phyloP scores from a whole-genome alignment of 805 yeast species.

The Scheffersomyces coipomensis region DNA sequence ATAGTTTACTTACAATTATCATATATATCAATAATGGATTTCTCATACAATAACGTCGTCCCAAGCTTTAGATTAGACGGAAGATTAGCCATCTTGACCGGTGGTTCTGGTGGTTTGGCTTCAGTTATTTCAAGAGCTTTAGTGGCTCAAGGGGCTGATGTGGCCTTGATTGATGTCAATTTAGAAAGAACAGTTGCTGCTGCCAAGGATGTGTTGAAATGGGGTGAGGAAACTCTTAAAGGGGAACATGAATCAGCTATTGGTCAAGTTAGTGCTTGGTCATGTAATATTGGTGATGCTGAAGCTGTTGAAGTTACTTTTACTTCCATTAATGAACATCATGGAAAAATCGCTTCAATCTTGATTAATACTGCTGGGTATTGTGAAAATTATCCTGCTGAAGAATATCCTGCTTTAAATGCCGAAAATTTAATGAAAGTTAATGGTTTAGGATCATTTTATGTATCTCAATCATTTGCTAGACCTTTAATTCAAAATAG shows the following conservation, averaged over 20 bases:
- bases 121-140: conserved; percentile 63
- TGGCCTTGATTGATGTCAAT: conserved; percentile 72
- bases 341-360: conserved; percentile 60
- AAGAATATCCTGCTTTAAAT: conserved; percentile 69
- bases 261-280: conserved; percentile 59
- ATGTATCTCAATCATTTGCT: conserved; percentile 73
- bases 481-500: conserved; percentile 59
- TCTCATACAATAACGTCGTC: conserved; percentile 44
- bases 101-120: conserved; percentile 80
- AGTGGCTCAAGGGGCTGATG: conserved; percentile 72
- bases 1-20: not conserved
- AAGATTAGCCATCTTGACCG: conserved; percentile 70
- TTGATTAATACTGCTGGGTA: conserved; percentile 82
- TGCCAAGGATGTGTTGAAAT: conserved; percentile 45
- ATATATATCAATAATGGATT: too few species aligned
- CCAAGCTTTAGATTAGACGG: conserved; percentile 71
- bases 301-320: conserved; percentile 56
- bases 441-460: conserved; percentile 71
- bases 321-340: conserved; percentile 51
- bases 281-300: conserved; percentile 71
- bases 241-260: conserved; percentile 27
- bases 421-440: conserved; percentile 70
- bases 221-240: conserved; percentile 48
- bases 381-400: conserved; percentile 77
- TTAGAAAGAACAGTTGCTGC: conserved; percentile 55